A percentile compares a stretch with the other conserved stretches of the same genome.
Conservation (phyloP, 2,329 filamentous ascomycete species). For the Pleurostoma richardsiae region DNA sequence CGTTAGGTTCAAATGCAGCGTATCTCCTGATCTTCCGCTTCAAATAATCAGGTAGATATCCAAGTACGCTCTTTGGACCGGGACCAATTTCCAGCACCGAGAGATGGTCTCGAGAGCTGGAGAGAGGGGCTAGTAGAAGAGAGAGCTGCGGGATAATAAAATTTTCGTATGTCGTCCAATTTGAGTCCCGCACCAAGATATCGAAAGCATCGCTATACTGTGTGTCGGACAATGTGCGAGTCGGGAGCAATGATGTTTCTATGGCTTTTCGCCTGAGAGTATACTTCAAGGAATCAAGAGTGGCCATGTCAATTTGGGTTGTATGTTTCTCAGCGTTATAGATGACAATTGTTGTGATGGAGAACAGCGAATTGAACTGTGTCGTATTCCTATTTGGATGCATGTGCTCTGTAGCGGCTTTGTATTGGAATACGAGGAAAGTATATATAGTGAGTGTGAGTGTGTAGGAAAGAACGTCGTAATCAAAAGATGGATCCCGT, state of each 20-base stretch:
- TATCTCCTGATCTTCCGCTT: constrained; percentile 43
- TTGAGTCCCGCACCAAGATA: constrained; percentile 27
- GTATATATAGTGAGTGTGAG: too few species aligned
- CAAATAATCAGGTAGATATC: constrained; percentile 33
- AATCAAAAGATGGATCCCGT: too few species aligned
- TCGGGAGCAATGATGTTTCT: constrained; percentile 14
- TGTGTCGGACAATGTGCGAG: constrained; percentile 33
- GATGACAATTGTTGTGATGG: background rate
- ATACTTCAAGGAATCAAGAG: constrained; percentile 35
- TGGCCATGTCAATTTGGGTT: constrained; percentile 31
- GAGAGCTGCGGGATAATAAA: constrained; percentile 48
- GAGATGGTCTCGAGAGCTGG: constrained; percentile 32
- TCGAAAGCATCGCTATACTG: constrained; percentile 46
- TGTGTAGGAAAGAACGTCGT: too few species aligned
- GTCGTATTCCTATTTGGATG: background rate
- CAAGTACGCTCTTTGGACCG: constrained; percentile 50
- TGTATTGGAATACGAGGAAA: too few species aligned
- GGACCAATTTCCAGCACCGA: constrained; percentile 57
- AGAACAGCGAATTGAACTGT: background rate
- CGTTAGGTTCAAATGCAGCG: constrained; percentile 48
- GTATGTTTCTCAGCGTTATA: background rate
- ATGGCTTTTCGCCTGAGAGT: constrained; percentile 26
- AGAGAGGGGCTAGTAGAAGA: constrained; percentile 31
- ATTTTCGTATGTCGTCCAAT: constrained; percentile 35
- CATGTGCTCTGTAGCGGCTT: too few species aligned